Evolutionary conservation across 257 asterid species (phyloP).

Genomic region (Pogostemon cablin): DNA sequence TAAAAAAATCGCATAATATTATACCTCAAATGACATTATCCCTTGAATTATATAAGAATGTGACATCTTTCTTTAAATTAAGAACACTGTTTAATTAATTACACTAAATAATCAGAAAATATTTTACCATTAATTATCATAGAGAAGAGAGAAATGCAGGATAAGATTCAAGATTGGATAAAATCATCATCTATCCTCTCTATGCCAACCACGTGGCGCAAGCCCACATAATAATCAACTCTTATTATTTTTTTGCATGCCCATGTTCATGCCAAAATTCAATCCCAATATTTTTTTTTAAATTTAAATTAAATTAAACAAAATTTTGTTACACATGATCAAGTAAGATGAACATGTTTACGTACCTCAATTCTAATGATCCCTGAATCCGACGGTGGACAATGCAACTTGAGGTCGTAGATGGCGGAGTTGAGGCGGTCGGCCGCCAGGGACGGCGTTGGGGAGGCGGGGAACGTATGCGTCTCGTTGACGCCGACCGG

Average conservation of each 20-base stretch:
- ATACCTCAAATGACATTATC: too few species aligned
- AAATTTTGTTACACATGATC: neutral
- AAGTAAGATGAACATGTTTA: neutral
- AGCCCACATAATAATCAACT: constrained; percentile 29
- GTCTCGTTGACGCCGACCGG: constrained; percentile 72
- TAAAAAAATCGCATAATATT: too few species aligned
- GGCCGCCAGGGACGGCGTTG: constrained; percentile 55
- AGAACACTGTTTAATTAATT: too few species aligned
- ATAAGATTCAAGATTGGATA: constrained; percentile 52
- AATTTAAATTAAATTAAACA: neutral
- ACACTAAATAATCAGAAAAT: too few species aligned
- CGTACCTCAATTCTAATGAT: constrained; percentile 80
- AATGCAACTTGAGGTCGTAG: constrained; percentile 47
- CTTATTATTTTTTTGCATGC: constrained; percentile 26
- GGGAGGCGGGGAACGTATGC: constrained; percentile 52
- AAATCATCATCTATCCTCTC: constrained; percentile 29
- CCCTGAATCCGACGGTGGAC: constrained; percentile 59
- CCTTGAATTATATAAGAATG: too few species aligned
- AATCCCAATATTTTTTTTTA: neutral
- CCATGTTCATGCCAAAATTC: neutral
- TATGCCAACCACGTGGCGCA: constrained; percentile 79
- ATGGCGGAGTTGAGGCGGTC: constrained; percentile 69
- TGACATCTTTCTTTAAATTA: too few species aligned
- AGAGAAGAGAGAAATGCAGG: constrained; percentile 17
- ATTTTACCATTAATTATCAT: too few species aligned